phyloP scores from a whole-genome alignment of 2,329 filamentous ascomycete genomes.

The Thielaviopsis musarum region DNA sequence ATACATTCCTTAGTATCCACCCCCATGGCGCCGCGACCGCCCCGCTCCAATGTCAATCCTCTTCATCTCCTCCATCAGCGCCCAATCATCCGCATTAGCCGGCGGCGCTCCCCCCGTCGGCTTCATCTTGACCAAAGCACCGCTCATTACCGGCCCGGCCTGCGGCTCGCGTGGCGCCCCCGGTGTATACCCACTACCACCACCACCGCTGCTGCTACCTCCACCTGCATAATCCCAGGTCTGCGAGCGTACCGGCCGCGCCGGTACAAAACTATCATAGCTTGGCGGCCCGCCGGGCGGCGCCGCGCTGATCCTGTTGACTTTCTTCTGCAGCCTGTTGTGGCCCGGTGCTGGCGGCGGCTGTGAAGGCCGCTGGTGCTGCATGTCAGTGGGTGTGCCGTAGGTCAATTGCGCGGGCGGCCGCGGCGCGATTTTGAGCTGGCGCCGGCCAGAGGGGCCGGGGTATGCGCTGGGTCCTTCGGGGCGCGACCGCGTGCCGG shows the following conservation, averaged over 20 bases:
- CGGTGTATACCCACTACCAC: neutral
- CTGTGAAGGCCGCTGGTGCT: slow-evolving; percentile 18
- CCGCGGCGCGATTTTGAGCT: slow-evolving; percentile 32
- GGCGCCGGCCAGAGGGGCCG: slow-evolving; percentile 23
- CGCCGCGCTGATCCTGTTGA: slow-evolving; percentile 27
- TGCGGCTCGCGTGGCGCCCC: slow-evolving; percentile 47
- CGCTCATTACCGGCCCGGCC: slow-evolving; percentile 37
- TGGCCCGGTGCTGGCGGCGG: slow-evolving; percentile 23
- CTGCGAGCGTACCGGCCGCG: slow-evolving; percentile 26
- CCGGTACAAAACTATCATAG: slow-evolving; percentile 24
- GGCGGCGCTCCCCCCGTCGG: slow-evolving; percentile 16
- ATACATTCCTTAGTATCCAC: slow-evolving; percentile 20
- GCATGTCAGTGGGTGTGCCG: slow-evolving; percentile 18
- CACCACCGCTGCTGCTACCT: neutral
- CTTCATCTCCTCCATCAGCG: slow-evolving; percentile 55
- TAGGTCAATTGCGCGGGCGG: slow-evolving; percentile 24
- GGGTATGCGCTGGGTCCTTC: slow-evolving; percentile 27
- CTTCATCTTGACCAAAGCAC: slow-evolving; percentile 17
- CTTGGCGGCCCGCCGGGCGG: slow-evolving; percentile 19
- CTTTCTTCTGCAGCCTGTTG: slow-evolving; percentile 50
- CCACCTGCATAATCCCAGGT: slow-evolving; percentile 31
- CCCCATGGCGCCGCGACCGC: slow-evolving; percentile 33
- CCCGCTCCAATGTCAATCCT: slow-evolving; percentile 49
- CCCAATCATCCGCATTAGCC: slow-evolving; percentile 31
- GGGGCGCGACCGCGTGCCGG: slow-evolving; percentile 28